Base-by-base conservation (phyloP, 371 early-diverging fungal genomes). In the Thermomucor indicae-seudaticae region DNA sequence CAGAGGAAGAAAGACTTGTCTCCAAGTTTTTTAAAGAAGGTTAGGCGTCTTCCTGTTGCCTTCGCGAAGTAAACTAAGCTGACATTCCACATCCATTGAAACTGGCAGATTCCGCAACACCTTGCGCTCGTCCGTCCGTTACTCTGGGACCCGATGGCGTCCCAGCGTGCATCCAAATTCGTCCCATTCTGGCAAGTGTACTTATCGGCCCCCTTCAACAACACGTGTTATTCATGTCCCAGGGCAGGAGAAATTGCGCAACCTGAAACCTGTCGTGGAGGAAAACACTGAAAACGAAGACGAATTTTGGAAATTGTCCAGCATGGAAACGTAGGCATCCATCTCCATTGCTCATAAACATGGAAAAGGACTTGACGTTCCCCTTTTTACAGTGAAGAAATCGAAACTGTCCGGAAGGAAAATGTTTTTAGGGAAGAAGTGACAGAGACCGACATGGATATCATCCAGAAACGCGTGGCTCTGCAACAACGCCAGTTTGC, bases 381-480 rank as follows among this genome's bases (percentile, higher is more conserved):
- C 39, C 10, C 45, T 19, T 17, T 20, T 16, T 11, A 49, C 47
- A 90, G 92, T 62, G 85, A 89, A 43, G 76, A 79, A 17, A 88
- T 92, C 46, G 84, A 78, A 62, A 88, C 84, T 27, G 86, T 92
- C 31, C 85, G 91, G 28, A 92, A 91, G 64, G 86, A 89, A 48
- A 85, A 87, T 27, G 83, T 92, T 6, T 95, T 93, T 58, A 85
- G 90, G 51, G 80, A 84, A 48, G 89, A 90, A 58, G 83, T 92
- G 14, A 95, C 93, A 0, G 88, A 86, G 53, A 80, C 84, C 41
- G 95, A 95, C 62, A 81, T 75, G 78, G 83, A 79, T 31, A 87
- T 95, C 49, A 93, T 95, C 65, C 78, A 86, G 58, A 80, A 89
- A 64, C 83, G 95, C 6, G 89, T 95, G 2, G 90, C 88, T 6